phyloP scores from a whole-genome alignment of 2,329 filamentous ascomycete species.

The Daldinia eschscholtzii region DNA sequence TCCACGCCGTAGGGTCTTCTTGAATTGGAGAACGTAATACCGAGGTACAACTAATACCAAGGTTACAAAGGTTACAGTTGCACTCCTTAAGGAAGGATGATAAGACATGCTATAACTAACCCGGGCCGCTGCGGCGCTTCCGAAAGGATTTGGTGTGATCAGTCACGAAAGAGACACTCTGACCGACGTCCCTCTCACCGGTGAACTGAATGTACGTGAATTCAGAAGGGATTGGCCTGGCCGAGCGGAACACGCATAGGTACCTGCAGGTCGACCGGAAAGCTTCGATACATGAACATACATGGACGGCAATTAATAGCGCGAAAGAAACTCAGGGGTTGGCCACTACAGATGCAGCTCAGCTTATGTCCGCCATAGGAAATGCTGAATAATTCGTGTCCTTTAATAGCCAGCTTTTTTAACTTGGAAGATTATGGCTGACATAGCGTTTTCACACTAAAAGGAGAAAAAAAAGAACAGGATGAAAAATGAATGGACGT shows the following conservation, averaged over 20 bases:
- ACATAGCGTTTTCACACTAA: not conserved
- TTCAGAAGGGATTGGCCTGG: constrained; percentile 39
- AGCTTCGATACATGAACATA: constrained; percentile 10
- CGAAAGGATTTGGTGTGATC: constrained; percentile 44
- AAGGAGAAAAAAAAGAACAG: constrained; percentile 9
- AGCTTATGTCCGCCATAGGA: constrained; percentile 32
- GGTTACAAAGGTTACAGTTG: constrained; percentile 39
- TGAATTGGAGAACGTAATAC: constrained; percentile 20
- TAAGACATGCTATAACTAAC: constrained; percentile 34
- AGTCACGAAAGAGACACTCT: constrained; percentile 34
- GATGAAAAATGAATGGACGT: not conserved
- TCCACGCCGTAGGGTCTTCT: constrained; percentile 24
- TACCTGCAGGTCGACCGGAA: constrained; percentile 42
- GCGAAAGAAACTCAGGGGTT: constrained; percentile 27
- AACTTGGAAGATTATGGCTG: constrained; percentile 1
- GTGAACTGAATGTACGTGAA: constrained; percentile 38
- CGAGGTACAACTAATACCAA: constrained; percentile 26
- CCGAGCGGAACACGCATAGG: constrained; percentile 35
- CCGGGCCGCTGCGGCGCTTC: constrained; percentile 43
- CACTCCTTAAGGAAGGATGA: constrained; percentile 20
- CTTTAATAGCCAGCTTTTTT: constrained; percentile 11
- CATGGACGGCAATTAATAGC: constrained; percentile 43
- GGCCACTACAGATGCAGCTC: constrained; percentile 40
- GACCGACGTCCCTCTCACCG: constrained; percentile 42
- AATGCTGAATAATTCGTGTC: constrained; percentile 15